Evolutionary conservation across 192 early-diverging fungal genomes (phyloP).

Genomic region (Backusella circina): DNA sequence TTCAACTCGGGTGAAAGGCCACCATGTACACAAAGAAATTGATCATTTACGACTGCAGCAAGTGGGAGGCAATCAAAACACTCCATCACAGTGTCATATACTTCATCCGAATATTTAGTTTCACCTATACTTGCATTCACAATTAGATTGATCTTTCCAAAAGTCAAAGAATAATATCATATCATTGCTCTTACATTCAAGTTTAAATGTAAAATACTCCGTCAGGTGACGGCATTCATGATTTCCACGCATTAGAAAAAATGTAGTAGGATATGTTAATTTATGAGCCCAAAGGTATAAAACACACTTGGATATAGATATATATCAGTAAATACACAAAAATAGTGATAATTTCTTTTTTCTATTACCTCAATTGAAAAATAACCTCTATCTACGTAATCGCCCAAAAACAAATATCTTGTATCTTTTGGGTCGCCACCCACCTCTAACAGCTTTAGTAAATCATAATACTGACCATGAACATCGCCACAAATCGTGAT

Average conservation of each 20-base stretch:
- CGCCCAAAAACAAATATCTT: slow-evolving; percentile 93
- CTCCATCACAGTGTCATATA: slow-evolving; percentile 86
- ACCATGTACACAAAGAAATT: slow-evolving; percentile 91
- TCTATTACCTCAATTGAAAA: slow-evolving; percentile 86
- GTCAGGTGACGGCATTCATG: slow-evolving; percentile 98
- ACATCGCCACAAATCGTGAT: slow-evolving; percentile 95
- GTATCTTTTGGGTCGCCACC: slow-evolving; percentile 85
- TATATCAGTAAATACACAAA: neutral
- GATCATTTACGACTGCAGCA: slow-evolving; percentile 84
- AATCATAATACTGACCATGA: slow-evolving; percentile 95
- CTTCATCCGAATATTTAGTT: slow-evolving; percentile 86
- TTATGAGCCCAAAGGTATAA: slow-evolving; percentile 87
- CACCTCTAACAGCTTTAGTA: slow-evolving; percentile 89
- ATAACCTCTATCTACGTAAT: slow-evolving; percentile 98
- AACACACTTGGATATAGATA: slow-evolving; percentile 61
- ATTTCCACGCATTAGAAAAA: slow-evolving; percentile 92
- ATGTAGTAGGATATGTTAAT: slow-evolving; percentile 78
- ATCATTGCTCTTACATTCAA: slow-evolving; percentile 79
- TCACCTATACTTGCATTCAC: neutral
- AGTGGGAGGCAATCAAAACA: slow-evolving; percentile 91
- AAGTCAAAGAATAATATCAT: slow-evolving; percentile 68
- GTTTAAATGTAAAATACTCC: slow-evolving; percentile 96
- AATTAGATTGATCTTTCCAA: neutral
- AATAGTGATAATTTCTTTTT: neutral
- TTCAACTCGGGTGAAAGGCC: slow-evolving; percentile 90